These are phyloP conservation scores for Eucalyptus melliodora DNA, from an alignment of 345 rosid genomes.

Conservation along the genomic window DNA sequence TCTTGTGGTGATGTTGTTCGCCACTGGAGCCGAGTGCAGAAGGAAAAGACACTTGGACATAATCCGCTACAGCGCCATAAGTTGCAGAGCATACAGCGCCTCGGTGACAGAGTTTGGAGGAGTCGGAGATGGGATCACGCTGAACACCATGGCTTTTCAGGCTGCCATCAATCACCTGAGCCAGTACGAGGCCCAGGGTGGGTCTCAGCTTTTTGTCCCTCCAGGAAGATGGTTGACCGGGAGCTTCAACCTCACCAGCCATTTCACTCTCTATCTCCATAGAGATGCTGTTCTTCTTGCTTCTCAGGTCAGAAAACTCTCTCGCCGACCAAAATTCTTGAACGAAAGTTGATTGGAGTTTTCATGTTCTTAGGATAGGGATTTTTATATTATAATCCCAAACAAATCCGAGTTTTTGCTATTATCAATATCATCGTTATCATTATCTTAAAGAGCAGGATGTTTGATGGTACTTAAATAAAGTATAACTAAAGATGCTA, in stretches of 20 bases:
- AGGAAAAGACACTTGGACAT: not conserved
- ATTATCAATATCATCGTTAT: not conserved
- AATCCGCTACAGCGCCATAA: constrained; percentile 33
- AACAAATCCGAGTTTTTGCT: not conserved
- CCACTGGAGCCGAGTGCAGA: constrained; percentile 21
- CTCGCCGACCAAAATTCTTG: not conserved
- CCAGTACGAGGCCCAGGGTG: constrained; percentile 42
- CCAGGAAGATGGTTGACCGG: constrained; percentile 89
- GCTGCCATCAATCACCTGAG: constrained; percentile 52
- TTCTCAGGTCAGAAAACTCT: constrained; percentile 35
- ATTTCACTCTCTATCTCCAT: constrained; percentile 74
- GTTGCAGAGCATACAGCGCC: constrained; percentile 69
- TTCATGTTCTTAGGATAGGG: not conserved
- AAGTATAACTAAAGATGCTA: not conserved
- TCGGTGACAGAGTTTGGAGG: constrained; percentile 74
- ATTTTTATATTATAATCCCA: not conserved
- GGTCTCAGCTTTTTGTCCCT: constrained; percentile 72
- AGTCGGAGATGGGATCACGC: constrained; percentile 70
- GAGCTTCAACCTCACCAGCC: constrained; percentile 78
- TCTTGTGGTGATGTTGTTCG: constrained; percentile 1
- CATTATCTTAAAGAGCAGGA: not conserved
- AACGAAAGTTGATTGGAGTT: not conserved
- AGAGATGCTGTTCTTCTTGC: constrained; percentile 79
- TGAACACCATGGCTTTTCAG: constrained; percentile 62
- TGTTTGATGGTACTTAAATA: not conserved